Base-by-base conservation (phyloP, 768 basidiomycete genomes). In the Clitopilus passeckerianus region DNA sequence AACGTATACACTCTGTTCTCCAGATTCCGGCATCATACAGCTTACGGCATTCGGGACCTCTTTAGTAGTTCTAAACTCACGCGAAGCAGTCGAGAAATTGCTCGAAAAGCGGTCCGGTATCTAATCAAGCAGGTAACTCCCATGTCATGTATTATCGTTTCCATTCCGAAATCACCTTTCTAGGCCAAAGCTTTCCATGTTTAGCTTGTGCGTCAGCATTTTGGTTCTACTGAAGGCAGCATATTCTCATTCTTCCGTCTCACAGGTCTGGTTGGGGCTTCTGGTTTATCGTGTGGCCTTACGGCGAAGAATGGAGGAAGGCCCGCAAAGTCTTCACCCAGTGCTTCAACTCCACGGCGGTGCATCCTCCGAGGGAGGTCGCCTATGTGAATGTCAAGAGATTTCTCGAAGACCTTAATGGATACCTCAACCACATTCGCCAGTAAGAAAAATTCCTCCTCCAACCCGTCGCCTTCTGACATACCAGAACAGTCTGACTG, bases 401-500 rank as follows among this genome's bases (percentile, higher is more conserved):
- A 18, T 62, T 77, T 8, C 64, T 74, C 5, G 71, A 74, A 10
- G 64, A 67, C 0, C 37, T 9, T 15, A n/a, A 75, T 1, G 71
- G 76, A 27, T 76, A 79, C 60, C 64, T 74, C 62, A 65, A 57
- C 6, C 41, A 52, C 50, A 54, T 55, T 34, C 37, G 24, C 35
- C 50, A 57, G 59, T 57, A 18, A 9, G 70, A 18, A 10, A 6
- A 66, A 12, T 9, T 16, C 27, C 15, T 1, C 24, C 23, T 4
- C 10, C 27, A 30, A 30, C 7, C 3, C 27, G 3, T 30, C 27
- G 27, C 27, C 27, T 30, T 30, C 27, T 30, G 37, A 41, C 10
- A 2, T 41, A 30, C 27, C 37, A 3, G 37, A 41, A 7, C 10
- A 50, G 46, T n/a, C 46, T 50, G 18, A 12, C 46, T 5, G 46